phyloP scores from a whole-genome alignment of 441 rosid genomes.

The Melianthus villosus region DNA sequence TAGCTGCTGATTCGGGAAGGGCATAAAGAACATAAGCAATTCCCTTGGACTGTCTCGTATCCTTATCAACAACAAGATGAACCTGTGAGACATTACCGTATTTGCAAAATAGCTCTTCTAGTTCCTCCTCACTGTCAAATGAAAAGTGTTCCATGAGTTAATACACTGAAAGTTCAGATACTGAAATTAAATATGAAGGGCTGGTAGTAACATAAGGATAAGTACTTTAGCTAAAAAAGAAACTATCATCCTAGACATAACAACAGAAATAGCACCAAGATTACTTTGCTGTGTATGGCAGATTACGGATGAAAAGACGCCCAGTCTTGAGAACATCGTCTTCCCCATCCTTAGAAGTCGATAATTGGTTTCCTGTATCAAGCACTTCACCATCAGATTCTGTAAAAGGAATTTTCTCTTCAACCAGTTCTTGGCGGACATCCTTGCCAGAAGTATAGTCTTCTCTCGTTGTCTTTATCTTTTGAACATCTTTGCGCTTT shows the following conservation, averaged over 20 bases:
- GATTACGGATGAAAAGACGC: constrained; percentile 75
- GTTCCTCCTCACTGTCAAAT: constrained; percentile 64
- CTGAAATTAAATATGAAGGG: not conserved
- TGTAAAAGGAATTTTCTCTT: constrained; percentile 18
- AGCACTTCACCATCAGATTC: constrained; percentile 25
- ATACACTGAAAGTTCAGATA: constrained; percentile 1
- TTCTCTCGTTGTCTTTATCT: constrained; percentile 7
- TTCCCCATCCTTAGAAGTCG: constrained; percentile 20
- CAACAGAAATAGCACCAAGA: constrained; percentile 2
- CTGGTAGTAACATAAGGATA: too few species aligned
- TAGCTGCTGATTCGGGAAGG: constrained; percentile 51
- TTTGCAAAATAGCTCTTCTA: constrained; percentile 48
- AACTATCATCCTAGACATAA: too few species aligned
- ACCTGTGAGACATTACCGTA: constrained; percentile 51
- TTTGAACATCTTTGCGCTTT: constrained; percentile 7
- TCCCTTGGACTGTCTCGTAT: constrained; percentile 78
- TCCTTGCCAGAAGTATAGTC: constrained; percentile 5
- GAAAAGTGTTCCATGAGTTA: not conserved
- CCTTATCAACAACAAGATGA: constrained; percentile 73
- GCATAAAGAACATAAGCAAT: constrained; percentile 56
- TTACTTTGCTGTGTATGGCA: constrained; percentile 63
- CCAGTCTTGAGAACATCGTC: constrained; percentile 29
- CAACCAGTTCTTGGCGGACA: constrained; percentile 15
- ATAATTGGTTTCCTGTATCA: constrained; percentile 17
- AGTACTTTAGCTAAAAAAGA: too few species aligned